phyloP scores from a whole-genome alignment of 495 filamentous ascomycete species.

The Platismatia glauca region DNA sequence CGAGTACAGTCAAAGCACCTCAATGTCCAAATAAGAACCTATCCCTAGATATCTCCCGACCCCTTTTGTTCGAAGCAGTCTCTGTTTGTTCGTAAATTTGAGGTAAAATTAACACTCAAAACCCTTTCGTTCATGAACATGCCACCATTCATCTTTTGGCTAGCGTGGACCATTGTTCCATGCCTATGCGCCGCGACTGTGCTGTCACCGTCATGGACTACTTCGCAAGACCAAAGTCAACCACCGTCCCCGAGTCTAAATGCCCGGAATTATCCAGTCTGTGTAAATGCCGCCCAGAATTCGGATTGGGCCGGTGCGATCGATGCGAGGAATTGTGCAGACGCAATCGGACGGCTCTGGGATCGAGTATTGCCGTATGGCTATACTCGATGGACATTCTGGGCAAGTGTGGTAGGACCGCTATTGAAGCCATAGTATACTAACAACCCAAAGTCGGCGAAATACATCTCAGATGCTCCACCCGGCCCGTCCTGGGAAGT shows the following conservation, averaged over 20 bases:
- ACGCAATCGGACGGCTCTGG: neutral
- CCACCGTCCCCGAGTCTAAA: neutral
- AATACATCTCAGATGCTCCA: neutral
- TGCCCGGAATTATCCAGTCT: neutral
- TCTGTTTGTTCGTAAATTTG: neutral
- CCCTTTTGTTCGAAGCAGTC: neutral
- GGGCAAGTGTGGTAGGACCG: neutral
- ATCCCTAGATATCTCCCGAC: neutral
- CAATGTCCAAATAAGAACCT: neutral
- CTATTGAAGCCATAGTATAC: neutral
- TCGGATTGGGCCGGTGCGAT: neutral
- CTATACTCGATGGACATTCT: neutral
- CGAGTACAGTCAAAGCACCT: neutral
- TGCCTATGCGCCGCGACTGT: neutral
- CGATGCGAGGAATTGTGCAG: neutral
- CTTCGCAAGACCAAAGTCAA: neutral
- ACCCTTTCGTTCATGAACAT: neutral
- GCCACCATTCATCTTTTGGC: neutral
- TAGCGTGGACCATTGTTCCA: neutral
- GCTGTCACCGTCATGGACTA: neutral
- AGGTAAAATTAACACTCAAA: neutral
- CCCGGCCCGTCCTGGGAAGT: slow-evolving; percentile 2
- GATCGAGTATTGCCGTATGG: neutral
- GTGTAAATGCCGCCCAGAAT: neutral
- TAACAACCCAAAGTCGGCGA: neutral